Evolutionary conservation across 1,284 basidiomycete species (phyloP).

Genomic region (Ceratobasidium sp.): DNA sequence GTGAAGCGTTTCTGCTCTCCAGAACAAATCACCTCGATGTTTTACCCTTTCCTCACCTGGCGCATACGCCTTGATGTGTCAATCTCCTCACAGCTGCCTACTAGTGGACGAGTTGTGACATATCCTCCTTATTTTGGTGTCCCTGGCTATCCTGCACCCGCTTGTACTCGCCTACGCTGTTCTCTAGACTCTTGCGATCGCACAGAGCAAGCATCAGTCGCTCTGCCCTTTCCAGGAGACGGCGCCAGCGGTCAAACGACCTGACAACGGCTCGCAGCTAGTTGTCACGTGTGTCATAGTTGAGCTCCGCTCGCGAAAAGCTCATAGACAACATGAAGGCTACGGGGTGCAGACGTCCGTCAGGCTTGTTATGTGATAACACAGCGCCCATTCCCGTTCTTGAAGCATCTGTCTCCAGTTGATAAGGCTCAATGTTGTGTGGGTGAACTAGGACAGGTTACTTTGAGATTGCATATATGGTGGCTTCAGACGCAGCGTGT

Average conservation of each 20-base stretch:
- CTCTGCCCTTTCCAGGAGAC: constrained; percentile 44
- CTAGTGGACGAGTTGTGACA: too few species aligned
- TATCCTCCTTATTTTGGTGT: too few species aligned
- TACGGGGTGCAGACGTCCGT: constrained; percentile 17
- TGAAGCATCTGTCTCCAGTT: constrained; percentile 28
- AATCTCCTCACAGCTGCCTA: too few species aligned
- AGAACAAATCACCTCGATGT: too few species aligned
- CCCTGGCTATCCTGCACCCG: too few species aligned
- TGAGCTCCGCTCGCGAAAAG: constrained; percentile 46
- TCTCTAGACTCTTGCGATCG: constrained; percentile 47
- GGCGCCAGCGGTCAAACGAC: constrained; percentile 44
- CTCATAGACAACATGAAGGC: constrained; percentile 16
- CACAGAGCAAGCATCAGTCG: constrained; percentile 41
- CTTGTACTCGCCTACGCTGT: too few species aligned
- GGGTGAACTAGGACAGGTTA: constrained; percentile 24
- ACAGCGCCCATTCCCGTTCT: constrained; percentile 19
- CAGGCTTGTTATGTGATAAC: constrained; percentile 2
- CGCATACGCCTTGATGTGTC: too few species aligned
- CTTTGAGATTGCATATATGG: constrained; percentile 40
- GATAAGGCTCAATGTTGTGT: background rate
- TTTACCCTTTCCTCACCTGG: too few species aligned
- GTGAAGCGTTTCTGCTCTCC: too few species aligned
- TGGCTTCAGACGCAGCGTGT: constrained; percentile 45
- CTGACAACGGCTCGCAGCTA: constrained; percentile 47
- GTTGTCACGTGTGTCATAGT: constrained; percentile 51